These are phyloP conservation scores for Triticum dicoccoides DNA, from an alignment of 176 grass and related monocot genomes.

Conservation along the genomic window DNA sequence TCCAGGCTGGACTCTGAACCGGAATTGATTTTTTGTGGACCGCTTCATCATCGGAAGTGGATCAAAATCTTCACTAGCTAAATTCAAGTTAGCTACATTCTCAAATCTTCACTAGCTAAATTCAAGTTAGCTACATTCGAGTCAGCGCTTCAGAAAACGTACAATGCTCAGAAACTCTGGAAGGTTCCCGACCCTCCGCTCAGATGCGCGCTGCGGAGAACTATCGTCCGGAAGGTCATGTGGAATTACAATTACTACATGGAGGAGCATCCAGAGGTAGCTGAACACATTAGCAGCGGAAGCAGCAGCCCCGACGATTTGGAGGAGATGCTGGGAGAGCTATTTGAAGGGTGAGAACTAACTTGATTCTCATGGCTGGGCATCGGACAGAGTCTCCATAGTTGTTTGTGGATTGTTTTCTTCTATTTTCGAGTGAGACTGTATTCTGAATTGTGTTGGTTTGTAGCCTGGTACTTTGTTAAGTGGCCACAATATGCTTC, in stretches of 20 bases:
- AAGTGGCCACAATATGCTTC: no score
- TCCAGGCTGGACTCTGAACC: not conserved
- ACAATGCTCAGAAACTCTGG: not conserved
- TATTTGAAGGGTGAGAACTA: no score
- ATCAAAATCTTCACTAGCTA: not conserved
- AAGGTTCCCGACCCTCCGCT: not conserved
- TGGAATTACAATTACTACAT: not conserved
- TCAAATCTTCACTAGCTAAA: not conserved
- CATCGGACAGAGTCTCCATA: no score
- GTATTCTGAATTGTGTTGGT: no score
- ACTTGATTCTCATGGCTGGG: no score
- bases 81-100: not conserved
- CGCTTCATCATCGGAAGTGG: no score
- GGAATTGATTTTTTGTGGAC: not conserved
- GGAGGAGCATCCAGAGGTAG: not conserved
- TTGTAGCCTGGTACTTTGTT: no score
- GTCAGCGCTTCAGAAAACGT: not conserved
- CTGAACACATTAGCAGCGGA: not conserved
- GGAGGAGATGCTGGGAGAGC: no score
- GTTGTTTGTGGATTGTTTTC: no score
- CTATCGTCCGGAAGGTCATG: not conserved
- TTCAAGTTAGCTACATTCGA: not conserved
- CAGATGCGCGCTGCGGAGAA: not conserved
- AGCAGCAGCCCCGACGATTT: not conserved
- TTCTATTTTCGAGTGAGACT: no score